phyloP scores from a whole-genome alignment of 2,329 filamentous ascomycete genomes.

The Alternaria burnsii region DNA sequence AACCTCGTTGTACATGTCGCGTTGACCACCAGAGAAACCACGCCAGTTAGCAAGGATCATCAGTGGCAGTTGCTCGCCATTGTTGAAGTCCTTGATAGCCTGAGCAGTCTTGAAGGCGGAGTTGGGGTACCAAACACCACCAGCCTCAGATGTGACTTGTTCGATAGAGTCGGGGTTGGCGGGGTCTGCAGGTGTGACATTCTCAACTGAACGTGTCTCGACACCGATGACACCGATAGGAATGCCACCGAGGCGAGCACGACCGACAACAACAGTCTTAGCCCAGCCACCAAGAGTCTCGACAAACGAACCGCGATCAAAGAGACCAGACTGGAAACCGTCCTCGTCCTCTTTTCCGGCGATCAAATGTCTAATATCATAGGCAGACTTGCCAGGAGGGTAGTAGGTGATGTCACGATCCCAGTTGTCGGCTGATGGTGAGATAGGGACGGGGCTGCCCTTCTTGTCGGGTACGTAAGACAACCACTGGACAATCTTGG shows the following conservation, averaged over 20 bases:
- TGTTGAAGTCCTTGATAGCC: slow-evolving; percentile 98
- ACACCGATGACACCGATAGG: slow-evolving; percentile 98
- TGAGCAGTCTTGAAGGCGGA: slow-evolving; percentile 99
- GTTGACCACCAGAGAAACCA: slow-evolving; percentile 99
- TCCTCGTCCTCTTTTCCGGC: slow-evolving; percentile 84
- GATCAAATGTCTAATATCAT: slow-evolving; percentile 95
- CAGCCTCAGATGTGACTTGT: slow-evolving; percentile 91
- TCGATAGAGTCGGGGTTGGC: slow-evolving; percentile 99
- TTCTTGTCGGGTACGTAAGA: slow-evolving; percentile 97
- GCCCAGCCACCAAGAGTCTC: slow-evolving; percentile 98
- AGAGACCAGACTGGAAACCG: slow-evolving; percentile 88
- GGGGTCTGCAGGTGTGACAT: slow-evolving; percentile 93
- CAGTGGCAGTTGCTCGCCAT: slow-evolving; percentile 94
- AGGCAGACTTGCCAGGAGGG: slow-evolving; percentile 82
- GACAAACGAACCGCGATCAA: slow-evolving; percentile 96
- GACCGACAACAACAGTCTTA: slow-evolving; percentile 93
- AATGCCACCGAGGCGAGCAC: slow-evolving; percentile 94
- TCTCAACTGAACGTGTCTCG: slow-evolving; percentile 95
- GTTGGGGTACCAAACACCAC: slow-evolving; percentile 99
- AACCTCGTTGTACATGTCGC: slow-evolving; percentile 99
- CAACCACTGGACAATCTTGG: slow-evolving; percentile 98
- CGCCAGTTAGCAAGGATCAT: slow-evolving; percentile 99
- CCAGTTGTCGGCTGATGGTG: slow-evolving; percentile 85
- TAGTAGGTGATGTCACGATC: slow-evolving; percentile 88
- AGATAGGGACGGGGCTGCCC: slow-evolving; percentile 90